Evolutionary conservation across 495 filamentous ascomycete species (phyloP), one percentile per base, ranked within the genome.

Genomic region (Neurospora cerealis): DNA sequence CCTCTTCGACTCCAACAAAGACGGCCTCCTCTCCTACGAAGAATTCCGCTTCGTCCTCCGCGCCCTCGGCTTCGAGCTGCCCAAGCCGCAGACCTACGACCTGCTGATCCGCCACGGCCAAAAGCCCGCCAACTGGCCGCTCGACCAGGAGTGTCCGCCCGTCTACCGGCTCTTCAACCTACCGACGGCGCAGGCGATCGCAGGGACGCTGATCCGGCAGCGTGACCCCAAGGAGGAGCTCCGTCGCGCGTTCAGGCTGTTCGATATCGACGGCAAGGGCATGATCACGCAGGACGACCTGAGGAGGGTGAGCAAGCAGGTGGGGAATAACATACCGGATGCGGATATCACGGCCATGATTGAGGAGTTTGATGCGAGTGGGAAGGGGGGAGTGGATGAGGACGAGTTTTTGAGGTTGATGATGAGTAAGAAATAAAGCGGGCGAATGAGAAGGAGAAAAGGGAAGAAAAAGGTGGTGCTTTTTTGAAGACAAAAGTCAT

Each of bases 41-140:
- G 95, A 98, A 82, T 93, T 98, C 81, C 95, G 96, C 85, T 96
- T 98, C 85, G 93, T 96, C 74, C 93, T 98, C 80, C 96, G 96
- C 84, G 95, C 95, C 8, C 90, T 98, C 19, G 95, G 95, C 76
- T 98, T 98, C 87, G 94, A 82, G 73, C 80, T 82, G 34, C 80
- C 81, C 74, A 82, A 82, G 72, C 69, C 75, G 44, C 79, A 81
- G 72, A 82, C 81, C n/a, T 82, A 78, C 77, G 80, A 81, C 36
- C 76, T 80, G 40, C 75, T 82, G 69, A 74, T 79, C 69, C 78
- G 80, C 48, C 79, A 82, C 76, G 80, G 77, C 24, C 79, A 79
- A 70, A 78, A 80, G 62, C 80, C 81, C 19, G 69, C 77, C 75
- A 74, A 72, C 77, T 82, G 81, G 81, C 75, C 80, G 72, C 75